Evolutionary conservation across 2,329 filamentous ascomycete species (phyloP).

Genomic region (Sporothrix mexicana): DNA sequence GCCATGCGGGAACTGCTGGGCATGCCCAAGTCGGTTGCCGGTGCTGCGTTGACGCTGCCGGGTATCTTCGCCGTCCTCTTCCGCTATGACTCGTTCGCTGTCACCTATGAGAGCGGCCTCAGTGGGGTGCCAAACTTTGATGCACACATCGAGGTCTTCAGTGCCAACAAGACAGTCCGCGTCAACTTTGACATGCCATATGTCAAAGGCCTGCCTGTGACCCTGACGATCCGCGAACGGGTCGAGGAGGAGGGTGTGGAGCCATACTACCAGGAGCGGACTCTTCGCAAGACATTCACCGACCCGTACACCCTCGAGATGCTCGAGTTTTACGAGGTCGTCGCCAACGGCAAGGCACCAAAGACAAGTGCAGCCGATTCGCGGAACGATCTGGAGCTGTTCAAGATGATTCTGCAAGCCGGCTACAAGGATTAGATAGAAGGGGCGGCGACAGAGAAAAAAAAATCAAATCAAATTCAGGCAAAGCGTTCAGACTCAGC

Average conservation of each 20-base stretch:
- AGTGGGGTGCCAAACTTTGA: conserved; percentile 60
- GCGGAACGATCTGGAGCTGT: conserved; percentile 44
- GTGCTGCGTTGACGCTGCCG: conserved; percentile 47
- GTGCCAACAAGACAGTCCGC: conserved; percentile 57
- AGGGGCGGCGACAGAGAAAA: not conserved
- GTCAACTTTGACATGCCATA: conserved; percentile 64
- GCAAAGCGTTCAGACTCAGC: no score
- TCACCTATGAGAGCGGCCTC: conserved; percentile 64
- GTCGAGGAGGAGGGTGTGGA: conserved; percentile 33
- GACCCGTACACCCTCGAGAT: conserved; percentile 50
- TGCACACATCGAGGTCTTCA: conserved; percentile 59
- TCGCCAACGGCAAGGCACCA: conserved; percentile 37
- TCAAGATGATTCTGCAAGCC: conserved; percentile 42
- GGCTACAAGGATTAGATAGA: not conserved
- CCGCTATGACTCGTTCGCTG: conserved; percentile 54
- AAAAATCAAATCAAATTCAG: no score
- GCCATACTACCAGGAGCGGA: conserved; percentile 46
- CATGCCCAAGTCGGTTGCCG: conserved; percentile 50
- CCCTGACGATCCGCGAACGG: conserved; percentile 54
- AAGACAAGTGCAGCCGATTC: conserved; percentile 45
- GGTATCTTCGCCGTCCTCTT: conserved; percentile 51
- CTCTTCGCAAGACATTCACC: conserved; percentile 52
- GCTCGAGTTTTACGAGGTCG: conserved; percentile 44
- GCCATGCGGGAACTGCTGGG: conserved; percentile 61
- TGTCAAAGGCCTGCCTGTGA: conserved; percentile 60